phyloP scores from a whole-genome alignment of 2,329 filamentous ascomycete species.

The Cladobotryum protrusum region DNA sequence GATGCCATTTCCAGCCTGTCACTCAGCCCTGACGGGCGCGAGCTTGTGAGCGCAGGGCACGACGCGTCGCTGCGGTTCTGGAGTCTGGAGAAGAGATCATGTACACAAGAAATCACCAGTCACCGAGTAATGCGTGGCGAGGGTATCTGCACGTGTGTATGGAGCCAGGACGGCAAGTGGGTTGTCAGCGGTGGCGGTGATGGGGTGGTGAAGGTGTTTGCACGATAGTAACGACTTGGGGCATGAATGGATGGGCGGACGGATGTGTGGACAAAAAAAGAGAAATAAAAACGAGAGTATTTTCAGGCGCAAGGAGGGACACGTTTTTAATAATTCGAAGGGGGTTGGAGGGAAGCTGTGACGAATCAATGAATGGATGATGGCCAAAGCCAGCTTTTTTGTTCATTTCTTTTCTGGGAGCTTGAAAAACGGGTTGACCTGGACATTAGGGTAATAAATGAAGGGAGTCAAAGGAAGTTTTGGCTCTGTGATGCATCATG shows the following conservation, averaged over 20 bases:
- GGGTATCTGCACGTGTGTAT: constrained; percentile 88
- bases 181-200: constrained; percentile 93
- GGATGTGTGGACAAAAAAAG: neutral
- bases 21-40: constrained; percentile 84
- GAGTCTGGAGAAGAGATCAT: constrained; percentile 91
- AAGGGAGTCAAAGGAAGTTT: too few relatives aligned
- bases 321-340: neutral
- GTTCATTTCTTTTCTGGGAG: too few relatives aligned
- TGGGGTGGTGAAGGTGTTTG: constrained; percentile 90
- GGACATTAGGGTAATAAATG: too few relatives aligned
- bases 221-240: constrained; percentile 35
- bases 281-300: too few relatives aligned
- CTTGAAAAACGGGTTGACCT: too few relatives aligned
- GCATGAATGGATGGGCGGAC: constrained; percentile 4
- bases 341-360: too few relatives aligned
- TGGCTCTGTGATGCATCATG: constrained; percentile 5
- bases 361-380: too few relatives aligned
- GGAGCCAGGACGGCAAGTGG: constrained; percentile 92
- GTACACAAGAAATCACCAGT: constrained; percentile 89
- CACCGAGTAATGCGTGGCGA: constrained; percentile 94
- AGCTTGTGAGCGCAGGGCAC: constrained; percentile 92
- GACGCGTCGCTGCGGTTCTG: constrained; percentile 95
- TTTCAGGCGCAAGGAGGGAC: neutral
- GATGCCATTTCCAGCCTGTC: constrained; percentile 88
- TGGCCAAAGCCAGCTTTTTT: too few relatives aligned